phyloP scores from a whole-genome alignment of 106 monocot genomes.

The Dactylorhiza incarnata region DNA sequence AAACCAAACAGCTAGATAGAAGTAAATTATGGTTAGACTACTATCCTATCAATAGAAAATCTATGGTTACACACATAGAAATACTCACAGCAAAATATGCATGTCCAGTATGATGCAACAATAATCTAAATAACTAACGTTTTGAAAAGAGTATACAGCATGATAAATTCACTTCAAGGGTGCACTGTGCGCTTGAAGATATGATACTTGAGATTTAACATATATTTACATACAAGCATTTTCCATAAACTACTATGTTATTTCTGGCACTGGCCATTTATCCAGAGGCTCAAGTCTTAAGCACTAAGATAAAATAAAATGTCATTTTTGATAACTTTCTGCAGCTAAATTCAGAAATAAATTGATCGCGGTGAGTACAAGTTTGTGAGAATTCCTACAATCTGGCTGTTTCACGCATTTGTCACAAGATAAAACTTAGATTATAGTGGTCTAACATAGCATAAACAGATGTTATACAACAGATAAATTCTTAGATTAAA shows the following conservation, averaged over 20 bases:
- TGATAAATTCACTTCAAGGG: background rate
- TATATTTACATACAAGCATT: background rate
- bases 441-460: too few species aligned
- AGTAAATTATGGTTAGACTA: background rate
- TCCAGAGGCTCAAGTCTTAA: background rate
- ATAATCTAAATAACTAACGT: background rate
- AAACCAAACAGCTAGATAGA: slow-evolving; percentile 84
- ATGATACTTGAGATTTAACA: background rate
- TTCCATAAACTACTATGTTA: background rate
- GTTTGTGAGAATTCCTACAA: too few species aligned
- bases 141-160: background rate
- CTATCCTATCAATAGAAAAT: background rate
- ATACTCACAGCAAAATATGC: background rate
- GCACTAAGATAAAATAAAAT: background rate
- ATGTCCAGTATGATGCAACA: background rate
- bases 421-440: too few species aligned
- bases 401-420: too few species aligned
- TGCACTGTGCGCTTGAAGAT: background rate
- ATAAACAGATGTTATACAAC: too few species aligned
- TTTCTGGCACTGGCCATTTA: background rate
- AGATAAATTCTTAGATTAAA: too few species aligned
- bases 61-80: background rate
- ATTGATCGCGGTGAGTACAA: too few species aligned
- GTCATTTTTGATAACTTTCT: background rate
- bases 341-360: background rate